Conservation (phyloP, 148 eudicot species). For the Diospyros kaki region DNA sequence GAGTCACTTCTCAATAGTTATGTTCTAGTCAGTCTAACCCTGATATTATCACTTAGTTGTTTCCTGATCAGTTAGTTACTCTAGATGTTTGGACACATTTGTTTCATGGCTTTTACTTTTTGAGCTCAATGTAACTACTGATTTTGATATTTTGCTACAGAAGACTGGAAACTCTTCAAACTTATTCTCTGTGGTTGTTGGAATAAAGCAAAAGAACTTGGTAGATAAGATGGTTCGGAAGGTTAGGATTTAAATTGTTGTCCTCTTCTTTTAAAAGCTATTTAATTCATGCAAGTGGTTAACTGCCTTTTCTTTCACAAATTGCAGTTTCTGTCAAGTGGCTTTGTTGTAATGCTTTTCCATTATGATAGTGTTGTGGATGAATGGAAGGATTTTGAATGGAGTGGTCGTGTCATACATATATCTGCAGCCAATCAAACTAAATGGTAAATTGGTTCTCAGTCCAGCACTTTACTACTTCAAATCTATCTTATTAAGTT, state of each 20-base stretch:
- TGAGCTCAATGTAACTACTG: background rate
- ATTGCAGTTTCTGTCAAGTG: constrained; percentile 63
- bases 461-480: background rate
- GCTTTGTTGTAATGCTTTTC: constrained; percentile 74
- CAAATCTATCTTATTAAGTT: background rate
- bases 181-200: constrained; percentile 62
- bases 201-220: constrained; percentile 63
- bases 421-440: constrained; percentile 80
- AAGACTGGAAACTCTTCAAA: constrained; percentile 33
- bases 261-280: background rate
- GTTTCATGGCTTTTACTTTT: background rate
- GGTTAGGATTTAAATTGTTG: constrained; percentile 32
- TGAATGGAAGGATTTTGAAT: constrained; percentile 64
- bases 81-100: background rate
- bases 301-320: background rate
- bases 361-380: constrained; percentile 84
- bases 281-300: constrained; percentile 12
- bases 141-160: constrained; percentile 28
- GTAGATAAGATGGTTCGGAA: constrained; percentile 75
- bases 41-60: too few species aligned
- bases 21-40: too few species aligned
- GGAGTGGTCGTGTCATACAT: constrained; percentile 72
- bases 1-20: too few species aligned
- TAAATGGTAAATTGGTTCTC: constrained; percentile 59
- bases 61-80: background rate